Percentiles rank a stretch among this genome's conserved stretches.
Evolutionary conservation across 352 stramenopile genomes (phyloP).

Genomic region (Phytophthora hybrid): DNA sequence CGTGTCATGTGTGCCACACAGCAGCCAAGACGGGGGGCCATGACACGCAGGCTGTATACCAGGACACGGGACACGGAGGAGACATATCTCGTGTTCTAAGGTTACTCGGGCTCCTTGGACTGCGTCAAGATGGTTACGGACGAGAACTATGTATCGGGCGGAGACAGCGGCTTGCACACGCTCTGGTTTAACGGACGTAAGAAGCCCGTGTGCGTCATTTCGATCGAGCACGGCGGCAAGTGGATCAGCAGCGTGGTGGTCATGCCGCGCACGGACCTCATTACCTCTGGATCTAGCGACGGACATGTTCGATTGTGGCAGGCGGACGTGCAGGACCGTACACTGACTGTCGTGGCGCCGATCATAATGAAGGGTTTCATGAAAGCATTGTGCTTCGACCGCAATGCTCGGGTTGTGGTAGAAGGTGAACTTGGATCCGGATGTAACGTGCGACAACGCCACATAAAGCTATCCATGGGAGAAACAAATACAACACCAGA

Average conservation of each 20-base stretch:
- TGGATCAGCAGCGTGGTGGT: constrained; percentile 93
- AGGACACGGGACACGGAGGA: constrained; percentile 51
- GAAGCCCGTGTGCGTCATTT: constrained; percentile 89
- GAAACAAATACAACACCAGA: too few species aligned
- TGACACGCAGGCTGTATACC: too few species aligned
- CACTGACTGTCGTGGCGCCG: constrained; percentile 68
- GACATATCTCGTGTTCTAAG: constrained; percentile 95
- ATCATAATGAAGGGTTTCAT: constrained; percentile 83
- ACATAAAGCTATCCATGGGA: too few species aligned
- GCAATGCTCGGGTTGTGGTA: constrained; percentile 89
- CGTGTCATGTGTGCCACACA: too few species aligned
- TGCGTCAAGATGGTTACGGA: constrained; percentile 93
- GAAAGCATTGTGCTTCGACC: constrained; percentile 78
- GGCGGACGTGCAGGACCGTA: constrained; percentile 75
- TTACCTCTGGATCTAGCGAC: constrained; percentile 93
- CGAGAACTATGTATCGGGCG: constrained; percentile 93
- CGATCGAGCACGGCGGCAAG: constrained; percentile 89
- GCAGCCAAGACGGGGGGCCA: too few species aligned
- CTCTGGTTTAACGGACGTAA: constrained; percentile 95
- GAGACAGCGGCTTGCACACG: constrained; percentile 89
- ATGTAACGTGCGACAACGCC: too few species aligned
- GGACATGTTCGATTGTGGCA: too few species aligned
- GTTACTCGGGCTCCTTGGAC: constrained; percentile 92
- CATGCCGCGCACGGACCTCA: constrained; percentile 90
- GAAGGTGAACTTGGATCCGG: too few species aligned